Evolutionary conservation across 331 rosid species (phyloP).

Genomic region (Dryas integrifolia): DNA sequence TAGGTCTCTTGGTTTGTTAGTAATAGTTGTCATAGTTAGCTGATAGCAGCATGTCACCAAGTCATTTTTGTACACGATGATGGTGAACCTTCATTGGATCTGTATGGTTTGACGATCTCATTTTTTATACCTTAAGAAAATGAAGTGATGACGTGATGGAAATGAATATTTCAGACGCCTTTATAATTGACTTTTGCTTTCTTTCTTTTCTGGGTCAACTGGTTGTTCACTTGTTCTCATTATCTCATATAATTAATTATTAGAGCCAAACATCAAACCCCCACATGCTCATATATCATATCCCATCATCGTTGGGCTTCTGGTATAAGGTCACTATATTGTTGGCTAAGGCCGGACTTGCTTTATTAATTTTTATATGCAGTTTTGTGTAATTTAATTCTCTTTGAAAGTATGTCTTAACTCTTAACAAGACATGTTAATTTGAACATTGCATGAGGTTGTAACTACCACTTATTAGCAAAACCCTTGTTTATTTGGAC

Average conservation of each 20-base stretch:
- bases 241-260: no score
- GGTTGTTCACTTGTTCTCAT: not conserved
- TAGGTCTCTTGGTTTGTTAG: not conserved
- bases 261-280: not conserved
- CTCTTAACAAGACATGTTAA: no score
- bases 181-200: no score
- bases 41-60: not conserved
- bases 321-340: not conserved
- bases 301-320: not conserved
- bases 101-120: not conserved
- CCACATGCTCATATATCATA: not conserved
- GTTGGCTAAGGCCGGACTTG: not conserved
- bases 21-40: not conserved
- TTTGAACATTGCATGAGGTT: no score
- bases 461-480: no score
- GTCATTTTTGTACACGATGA: not conserved
- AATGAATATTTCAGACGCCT: not conserved
- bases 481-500: no score
- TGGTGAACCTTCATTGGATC: not conserved
- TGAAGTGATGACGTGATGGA: not conserved
- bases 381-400: no score
- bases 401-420: no score
- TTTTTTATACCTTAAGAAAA: not conserved
- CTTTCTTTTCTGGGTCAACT: not conserved
- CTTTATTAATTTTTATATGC: not conserved